Percentiles rank a stretch among this genome's conserved stretches.
Conservation (phyloP, 129 eudicot species). For the Lonicera japonica region DNA sequence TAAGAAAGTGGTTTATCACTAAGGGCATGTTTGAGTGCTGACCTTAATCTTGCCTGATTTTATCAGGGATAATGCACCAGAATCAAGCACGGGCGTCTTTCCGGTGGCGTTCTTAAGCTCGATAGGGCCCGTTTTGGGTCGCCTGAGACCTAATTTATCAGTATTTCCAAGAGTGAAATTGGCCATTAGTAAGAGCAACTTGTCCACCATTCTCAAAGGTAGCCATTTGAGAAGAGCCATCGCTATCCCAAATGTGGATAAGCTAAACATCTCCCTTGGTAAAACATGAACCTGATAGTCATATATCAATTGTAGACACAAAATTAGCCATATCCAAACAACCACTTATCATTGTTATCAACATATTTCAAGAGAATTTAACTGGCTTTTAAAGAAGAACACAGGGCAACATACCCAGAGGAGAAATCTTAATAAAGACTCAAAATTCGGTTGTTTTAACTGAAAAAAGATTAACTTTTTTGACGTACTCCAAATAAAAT, state of each 20-base stretch:
- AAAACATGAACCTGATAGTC: constrained; percentile 39
- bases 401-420: background rate
- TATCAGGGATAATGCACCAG: constrained; percentile 34
- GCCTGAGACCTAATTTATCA: constrained; percentile 30
- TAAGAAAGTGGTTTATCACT: too few species aligned
- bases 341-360: background rate
- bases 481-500: too few species aligned
- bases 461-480: too few species aligned
- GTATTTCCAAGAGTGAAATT: constrained; percentile 30
- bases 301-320: background rate
- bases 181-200: constrained; percentile 27
- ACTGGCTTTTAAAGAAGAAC: background rate
- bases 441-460: too few species aligned
- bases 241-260: constrained; percentile 48
- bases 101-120: constrained; percentile 45
- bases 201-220: constrained; percentile 46
- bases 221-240: constrained; percentile 46
- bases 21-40: constrained; percentile 5
- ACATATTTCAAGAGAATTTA: background rate
- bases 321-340: background rate
- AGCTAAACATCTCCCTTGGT: constrained; percentile 57
- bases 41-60: constrained; percentile 50
- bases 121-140: constrained; percentile 48
- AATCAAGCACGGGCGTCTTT: constrained; percentile 44
- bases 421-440: too few species aligned